These are phyloP conservation scores for Mrakia hoshinonis DNA, from an alignment of 768 basidiomycete species.

Conservation along the genomic window DNA sequence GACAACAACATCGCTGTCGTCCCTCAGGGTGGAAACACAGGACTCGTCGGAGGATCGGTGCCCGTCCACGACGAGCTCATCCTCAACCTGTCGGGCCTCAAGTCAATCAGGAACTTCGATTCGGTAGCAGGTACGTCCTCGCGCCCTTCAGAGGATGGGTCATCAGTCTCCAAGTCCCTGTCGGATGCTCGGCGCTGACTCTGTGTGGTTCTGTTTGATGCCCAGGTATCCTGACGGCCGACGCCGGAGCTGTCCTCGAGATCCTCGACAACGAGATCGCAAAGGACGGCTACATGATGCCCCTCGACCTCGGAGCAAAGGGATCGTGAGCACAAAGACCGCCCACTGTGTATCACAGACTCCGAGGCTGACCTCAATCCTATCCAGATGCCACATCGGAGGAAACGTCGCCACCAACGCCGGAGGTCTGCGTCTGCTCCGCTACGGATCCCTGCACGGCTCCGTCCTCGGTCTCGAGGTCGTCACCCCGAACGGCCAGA, in stretches of 20 bases:
- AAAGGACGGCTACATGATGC: slow-evolving; percentile 88
- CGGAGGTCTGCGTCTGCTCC: slow-evolving; percentile 83
- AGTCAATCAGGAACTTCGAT: slow-evolving; percentile 47
- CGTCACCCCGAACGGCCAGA: slow-evolving; percentile 84
- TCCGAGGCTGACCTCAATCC: not conserved
- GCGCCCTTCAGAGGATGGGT: not conserved
- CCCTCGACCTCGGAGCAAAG: slow-evolving; percentile 88
- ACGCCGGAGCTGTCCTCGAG: slow-evolving; percentile 90
- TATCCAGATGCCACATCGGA: slow-evolving; percentile 81
- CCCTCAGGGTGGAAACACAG: slow-evolving; percentile 97
- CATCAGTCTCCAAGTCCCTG: too few species aligned
- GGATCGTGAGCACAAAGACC: slow-evolving; percentile 56
- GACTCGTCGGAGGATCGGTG: slow-evolving; percentile 89
- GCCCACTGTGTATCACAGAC: not conserved
- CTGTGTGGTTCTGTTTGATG: too few species aligned
- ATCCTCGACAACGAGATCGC: slow-evolving; percentile 75
- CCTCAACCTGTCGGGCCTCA: slow-evolving; percentile 73
- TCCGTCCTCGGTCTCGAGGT: slow-evolving; percentile 91
- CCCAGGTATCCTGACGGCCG: slow-evolving; percentile 76
- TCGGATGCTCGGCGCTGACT: too few species aligned
- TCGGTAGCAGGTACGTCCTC: slow-evolving; percentile 40
- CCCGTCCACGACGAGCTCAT: slow-evolving; percentile 81
- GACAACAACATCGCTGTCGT: slow-evolving; percentile 75
- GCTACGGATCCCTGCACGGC: slow-evolving; percentile 92
- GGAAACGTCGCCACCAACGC: slow-evolving; percentile 97